Evolutionary conservation across 495 filamentous ascomycete species (phyloP), one percentile per base, ranked within the genome.

Genomic region (Cercophora sp.): DNA sequence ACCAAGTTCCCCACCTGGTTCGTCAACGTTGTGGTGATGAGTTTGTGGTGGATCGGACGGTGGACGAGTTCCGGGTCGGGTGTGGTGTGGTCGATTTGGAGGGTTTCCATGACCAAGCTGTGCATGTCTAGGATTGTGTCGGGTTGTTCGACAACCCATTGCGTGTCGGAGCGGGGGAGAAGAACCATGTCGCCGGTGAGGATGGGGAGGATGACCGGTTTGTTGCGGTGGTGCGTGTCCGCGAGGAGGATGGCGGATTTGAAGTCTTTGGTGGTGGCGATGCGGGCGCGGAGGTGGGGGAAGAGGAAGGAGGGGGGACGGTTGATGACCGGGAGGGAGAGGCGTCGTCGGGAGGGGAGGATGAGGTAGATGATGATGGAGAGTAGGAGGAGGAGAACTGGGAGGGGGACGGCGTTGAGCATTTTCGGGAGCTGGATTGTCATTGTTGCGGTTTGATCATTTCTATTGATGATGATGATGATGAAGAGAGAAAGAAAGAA

Each of bases 101-200:
- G 53, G 16, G 56, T 23, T 10, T 71, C 65, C 4, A 58, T 50
- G 24, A 69, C 61, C 31, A 65, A 55, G 10, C 44, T 51, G 40
- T 63, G 59, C 32, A 66, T 55, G 54, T 57, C 52, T 8, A 78
- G 55, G 8, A 67, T 59, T 5, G 55, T 40, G 53, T 77, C 72
- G n/a, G 76, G 70, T 60, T 79, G 74, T 16, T 74, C 68, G 20
- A 64, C 52, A 27, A 78, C 65, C 61, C 70, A 78, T 46, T 70
- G 62, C 5, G 65, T 56, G 32, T 73, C 62, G 13, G 64, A 50
- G 1, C 57, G 58, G 1, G 76, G 75, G n/a, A 78, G 52, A 8
- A 76, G 20, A 0, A 79, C 60, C 25, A 61, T 46, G 54, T 65
- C 56, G 32, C 48, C 34, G 13, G 40, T 19, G 20, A 59, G 57